Evolutionary conservation across 1,284 basidiomycete species (phyloP).

Genomic region (Cutaneotrichosporon sp.): DNA sequence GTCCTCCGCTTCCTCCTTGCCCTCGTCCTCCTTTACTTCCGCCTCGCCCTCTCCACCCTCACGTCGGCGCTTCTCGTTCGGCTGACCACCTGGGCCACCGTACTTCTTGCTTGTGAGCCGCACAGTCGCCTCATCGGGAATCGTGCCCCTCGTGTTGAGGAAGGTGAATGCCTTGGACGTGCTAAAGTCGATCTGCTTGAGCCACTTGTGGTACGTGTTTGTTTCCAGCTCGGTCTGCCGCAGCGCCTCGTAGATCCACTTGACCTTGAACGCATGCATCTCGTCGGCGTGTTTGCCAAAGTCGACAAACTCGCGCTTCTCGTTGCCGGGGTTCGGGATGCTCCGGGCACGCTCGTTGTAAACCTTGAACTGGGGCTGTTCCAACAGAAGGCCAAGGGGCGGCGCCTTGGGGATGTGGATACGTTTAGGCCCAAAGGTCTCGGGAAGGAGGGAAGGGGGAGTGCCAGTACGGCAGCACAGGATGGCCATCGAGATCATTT

Average conservation of each 20-base stretch:
- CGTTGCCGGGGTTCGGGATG: conserved; percentile 12
- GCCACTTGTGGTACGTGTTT: conserved; percentile 57
- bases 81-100: conserved; percentile 55
- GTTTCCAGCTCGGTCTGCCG: conserved; percentile 72
- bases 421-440: conserved; percentile 59
- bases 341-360: conserved; percentile 53
- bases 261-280: conserved; percentile 75
- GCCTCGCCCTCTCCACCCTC: conserved; percentile 50
- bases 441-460: conserved; percentile 63
- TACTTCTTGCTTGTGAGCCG: conserved; percentile 55
- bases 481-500: conserved; percentile 91
- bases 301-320: conserved; percentile 54
- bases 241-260: conserved; percentile 77
- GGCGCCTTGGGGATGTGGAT: conserved; percentile 95
- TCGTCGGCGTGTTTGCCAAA: conserved; percentile 61
- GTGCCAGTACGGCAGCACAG: conserved; percentile 70
- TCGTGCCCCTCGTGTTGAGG: conserved; percentile 57
- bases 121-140: conserved; percentile 60
- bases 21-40: conserved; percentile 52
- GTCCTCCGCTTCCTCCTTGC: conserved; percentile 44
- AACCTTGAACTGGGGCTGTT: conserved; percentile 70
- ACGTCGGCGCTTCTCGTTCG: conserved; percentile 62
- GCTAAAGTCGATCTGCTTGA: conserved; percentile 40
- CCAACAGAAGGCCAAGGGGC: conserved; percentile 87
- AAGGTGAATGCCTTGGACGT: conserved; percentile 26